Evolutionary conservation across 352 stramenopile species (phyloP), one percentile per base, ranked within the genome.

Genomic region (Globisporangium heterothallicum): DNA sequence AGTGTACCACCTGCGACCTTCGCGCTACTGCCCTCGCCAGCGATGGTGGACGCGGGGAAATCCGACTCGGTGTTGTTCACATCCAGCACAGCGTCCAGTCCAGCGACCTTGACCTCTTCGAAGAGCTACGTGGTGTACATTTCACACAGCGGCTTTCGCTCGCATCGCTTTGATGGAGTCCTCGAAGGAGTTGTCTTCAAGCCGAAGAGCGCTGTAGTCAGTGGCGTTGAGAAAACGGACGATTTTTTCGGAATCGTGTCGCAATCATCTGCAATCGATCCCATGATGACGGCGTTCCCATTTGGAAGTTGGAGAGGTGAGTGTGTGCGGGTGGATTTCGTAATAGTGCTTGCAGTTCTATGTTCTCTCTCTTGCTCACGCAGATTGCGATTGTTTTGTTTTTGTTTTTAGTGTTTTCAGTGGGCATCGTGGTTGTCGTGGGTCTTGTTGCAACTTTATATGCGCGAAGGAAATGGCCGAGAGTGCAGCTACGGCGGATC

Each of bases 291-390:
- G 0, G 40, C 58, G 7, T 82, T 86, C 38, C 68, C 72, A 4
- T 78, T 71, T 36, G 66, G 68, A 16, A 70, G 59, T 9, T 88
- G 77, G 77, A 65, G 74, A 71, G 61, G 77, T 88, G 59, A 5
- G 63, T 61, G n/a, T n/a, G n/a, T n/a, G n/a, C n/a, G n/a, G n/a
- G n/a, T n/a, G 19, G 1, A 1, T 29, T 9, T n/a, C 4, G 16
- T 6, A 32, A 8, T 52, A 2, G 4, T 35, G 14, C 7, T 26
- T 25, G 26, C 35, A 10, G 30, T 45, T 21, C 36, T 40, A 21
- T 6, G 25, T 6, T 47, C 9, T 34, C 42, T 47, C 22, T 50
- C 22, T 12, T 42, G 5, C 14, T 38, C 10, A n/a, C n/a, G n/a
- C n/a, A n/a, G n/a, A n/a, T n/a, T n/a, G n/a, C n/a, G n/a, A n/a